phyloP scores from a whole-genome alignment of 805 yeast species.

The Saccharomycopsis sp. region DNA sequence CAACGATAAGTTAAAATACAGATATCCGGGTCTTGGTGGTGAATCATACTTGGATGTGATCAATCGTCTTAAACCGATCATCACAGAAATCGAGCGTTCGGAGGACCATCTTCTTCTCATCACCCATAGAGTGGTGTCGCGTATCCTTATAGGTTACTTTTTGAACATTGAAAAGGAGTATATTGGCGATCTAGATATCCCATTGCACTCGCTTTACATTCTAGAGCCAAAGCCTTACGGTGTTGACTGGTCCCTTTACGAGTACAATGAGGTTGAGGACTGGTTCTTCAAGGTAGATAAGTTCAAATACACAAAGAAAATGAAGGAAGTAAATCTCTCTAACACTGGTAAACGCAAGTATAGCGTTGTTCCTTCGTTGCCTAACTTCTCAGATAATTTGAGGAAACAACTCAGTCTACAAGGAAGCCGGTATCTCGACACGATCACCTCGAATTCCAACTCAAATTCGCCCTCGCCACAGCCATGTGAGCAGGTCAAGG shows the following conservation, averaged over 20 bases:
- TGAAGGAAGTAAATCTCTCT: slow-evolving; percentile 16
- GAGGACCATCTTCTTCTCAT: slow-evolving; percentile 78
- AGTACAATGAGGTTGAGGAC: slow-evolving; percentile 72
- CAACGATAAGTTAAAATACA: slow-evolving; percentile 69
- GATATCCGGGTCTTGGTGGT: slow-evolving; percentile 97
- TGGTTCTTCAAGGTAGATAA: slow-evolving; percentile 65
- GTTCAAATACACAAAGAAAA: slow-evolving; percentile 21
- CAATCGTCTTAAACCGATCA: slow-evolving; percentile 80
- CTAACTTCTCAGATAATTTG: slow-evolving; percentile 1
- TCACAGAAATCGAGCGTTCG: slow-evolving; percentile 88
- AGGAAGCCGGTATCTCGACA: background rate
- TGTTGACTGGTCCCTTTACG: slow-evolving; percentile 86
- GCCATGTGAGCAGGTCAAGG: background rate
- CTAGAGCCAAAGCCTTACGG: slow-evolving; percentile 94
- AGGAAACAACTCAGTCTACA: background rate
- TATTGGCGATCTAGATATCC: slow-evolving; percentile 87
- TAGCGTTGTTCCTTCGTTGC: slow-evolving; percentile 20
- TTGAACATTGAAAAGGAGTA: slow-evolving; percentile 74
- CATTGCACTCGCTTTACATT: slow-evolving; percentile 84
- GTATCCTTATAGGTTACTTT: slow-evolving; percentile 83
- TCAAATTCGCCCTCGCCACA: background rate
- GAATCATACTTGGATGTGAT: slow-evolving; percentile 93
- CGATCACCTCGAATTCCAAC: background rate
- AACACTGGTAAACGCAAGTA: slow-evolving; percentile 17
- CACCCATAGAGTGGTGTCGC: slow-evolving; percentile 86